A percentile compares a stretch with the other conserved stretches of the same genome.
Conservation (phyloP, 2,329 filamentous ascomycete genomes). For the Ophioceras dolichostomum region DNA sequence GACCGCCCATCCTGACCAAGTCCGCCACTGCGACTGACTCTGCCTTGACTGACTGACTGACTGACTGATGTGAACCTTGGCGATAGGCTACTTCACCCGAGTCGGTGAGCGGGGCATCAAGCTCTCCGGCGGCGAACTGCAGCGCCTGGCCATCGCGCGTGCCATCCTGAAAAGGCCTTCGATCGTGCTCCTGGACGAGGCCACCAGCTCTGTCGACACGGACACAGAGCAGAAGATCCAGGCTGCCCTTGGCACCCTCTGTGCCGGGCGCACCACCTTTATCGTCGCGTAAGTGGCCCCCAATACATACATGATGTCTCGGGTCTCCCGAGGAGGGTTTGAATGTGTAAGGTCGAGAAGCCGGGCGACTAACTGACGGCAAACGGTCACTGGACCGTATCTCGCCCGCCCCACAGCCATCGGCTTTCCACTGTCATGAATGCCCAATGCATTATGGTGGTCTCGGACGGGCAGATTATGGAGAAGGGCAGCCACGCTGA, state of each 20-base stretch:
- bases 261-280: conserved; percentile 52
- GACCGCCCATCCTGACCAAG: too few species aligned
- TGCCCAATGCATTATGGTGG: conserved; percentile 54
- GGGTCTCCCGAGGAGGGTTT: conserved; percentile 4
- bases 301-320: too few species aligned
- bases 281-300: conserved; percentile 44
- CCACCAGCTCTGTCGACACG: conserved; percentile 65
- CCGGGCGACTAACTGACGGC: not conserved
- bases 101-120: conserved; percentile 42
- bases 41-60: too few species aligned
- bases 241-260: conserved; percentile 41
- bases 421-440: conserved; percentile 61
- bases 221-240: conserved; percentile 58
- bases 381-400: not conserved
- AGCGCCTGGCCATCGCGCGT: conserved; percentile 56
- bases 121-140: conserved; percentile 54
- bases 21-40: too few species aligned
- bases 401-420: conserved; percentile 37
- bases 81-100: conserved; percentile 31
- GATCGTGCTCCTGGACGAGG: conserved; percentile 67
- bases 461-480: conserved; percentile 48
- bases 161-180: conserved; percentile 64
- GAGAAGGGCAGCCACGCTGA: conserved; percentile 51
- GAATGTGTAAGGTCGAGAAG: too few species aligned
- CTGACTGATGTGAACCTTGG: too few species aligned